Evolutionary conservation across 495 filamentous ascomycete species (phyloP), one percentile per base, ranked within the genome.

Genomic region (Talaromyces nanjingensis): DNA sequence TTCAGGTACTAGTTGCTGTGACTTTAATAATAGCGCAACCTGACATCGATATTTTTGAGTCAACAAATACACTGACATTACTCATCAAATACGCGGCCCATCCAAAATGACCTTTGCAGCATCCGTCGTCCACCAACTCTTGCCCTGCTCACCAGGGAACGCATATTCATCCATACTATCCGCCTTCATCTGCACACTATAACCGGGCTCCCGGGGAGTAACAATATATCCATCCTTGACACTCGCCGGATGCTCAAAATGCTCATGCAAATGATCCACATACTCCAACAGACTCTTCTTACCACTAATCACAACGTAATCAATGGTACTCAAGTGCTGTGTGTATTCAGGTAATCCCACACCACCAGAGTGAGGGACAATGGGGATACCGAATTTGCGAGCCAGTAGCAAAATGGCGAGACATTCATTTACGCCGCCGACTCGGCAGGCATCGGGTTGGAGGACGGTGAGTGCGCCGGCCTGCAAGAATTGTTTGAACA

Each of bases 261-360:
- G 92, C 81, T 96, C 93, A 70, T 97, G 93, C 71, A 97, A 74
- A 72, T 96, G 90, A 67, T 96, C 93, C 9, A 97, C 91, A 77
- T 92, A 96, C 79, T 97, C 93, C 62, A 97, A 75, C 60, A 97
- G 80, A 52, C 85, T 89, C 73, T 83, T 79, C 81, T 92, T 90
- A 1, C 91, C 93, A 61, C 80, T 87, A 0, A 97, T 91, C 62
- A 89, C 88, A 4, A 97, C 90, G 66, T 97, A 97, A 74, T 97
- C 93, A 68, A 97, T 94, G 1, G 91, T 96, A 76, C 87, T 91
- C 60, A 97, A 74, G 70, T 97, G 93, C 78, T 96, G 92, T 0
- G 93, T 96, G 76, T 96, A 96, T 74, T 97, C 93, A 6, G 93
- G 92, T 63, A 97, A 77, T 6, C 92, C 92, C 4, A 97, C 92